A percentile compares a stretch with the other conserved stretches of the same genome.
These are phyloP conservation scores for Ophiostoma novo-ulmi DNA, from an alignment of 2,329 filamentous ascomycete genomes.

Conservation along the genomic window DNA sequence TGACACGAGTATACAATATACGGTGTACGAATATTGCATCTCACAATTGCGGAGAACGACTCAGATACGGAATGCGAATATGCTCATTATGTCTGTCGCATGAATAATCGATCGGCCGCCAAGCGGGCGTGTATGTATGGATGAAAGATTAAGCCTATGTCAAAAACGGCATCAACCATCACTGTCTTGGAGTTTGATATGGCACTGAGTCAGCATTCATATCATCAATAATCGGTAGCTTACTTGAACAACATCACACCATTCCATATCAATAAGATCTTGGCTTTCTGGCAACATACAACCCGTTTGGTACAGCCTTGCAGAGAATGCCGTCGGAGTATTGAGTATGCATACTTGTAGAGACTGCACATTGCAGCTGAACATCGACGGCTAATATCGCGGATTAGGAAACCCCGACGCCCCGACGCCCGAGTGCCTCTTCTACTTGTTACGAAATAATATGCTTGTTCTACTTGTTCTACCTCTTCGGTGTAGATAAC, in stretches of 20 bases:
- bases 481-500: neutral
- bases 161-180: neutral
- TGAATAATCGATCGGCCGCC: too few relatives aligned
- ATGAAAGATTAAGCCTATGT: neutral
- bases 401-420: neutral
- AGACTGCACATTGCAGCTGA: neutral
- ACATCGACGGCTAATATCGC: neutral
- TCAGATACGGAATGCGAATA: neutral
- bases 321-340: too few relatives aligned
- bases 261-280: neutral
- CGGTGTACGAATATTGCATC: neutral
- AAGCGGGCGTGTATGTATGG: neutral
- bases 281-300: too few relatives aligned
- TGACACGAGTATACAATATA: neutral
- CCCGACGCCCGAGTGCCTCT: neutral
- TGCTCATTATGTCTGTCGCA: too few relatives aligned
- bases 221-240: neutral
- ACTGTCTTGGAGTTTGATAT: neutral
- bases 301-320: too few relatives aligned
- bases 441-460: too few relatives aligned
- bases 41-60: neutral
- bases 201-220: neutral
- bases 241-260: neutral
- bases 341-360: too few relatives aligned
- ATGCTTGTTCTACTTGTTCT: too few relatives aligned